Evolutionary conservation across 1,139 yeast species (phyloP).

Genomic region (Kodamaea fungicola): DNA sequence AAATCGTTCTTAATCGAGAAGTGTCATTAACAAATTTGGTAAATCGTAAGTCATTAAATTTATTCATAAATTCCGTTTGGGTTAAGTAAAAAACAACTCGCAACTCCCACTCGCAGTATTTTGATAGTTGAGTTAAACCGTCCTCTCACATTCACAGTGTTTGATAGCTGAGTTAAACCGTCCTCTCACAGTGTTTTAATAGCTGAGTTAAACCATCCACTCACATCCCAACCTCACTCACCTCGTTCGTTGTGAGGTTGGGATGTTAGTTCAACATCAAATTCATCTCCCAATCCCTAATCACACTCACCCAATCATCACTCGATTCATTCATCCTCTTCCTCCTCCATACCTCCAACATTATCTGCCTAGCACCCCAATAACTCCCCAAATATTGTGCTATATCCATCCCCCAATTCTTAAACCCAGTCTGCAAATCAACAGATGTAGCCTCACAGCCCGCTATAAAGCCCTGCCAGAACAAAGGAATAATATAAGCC

Average conservation of each 20-base stretch:
- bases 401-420: constrained; percentile 77
- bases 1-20: too few relatives aligned
- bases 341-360: constrained; percentile 85
- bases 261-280: constrained; percentile 56
- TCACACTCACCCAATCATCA: constrained; percentile 76
- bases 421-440: constrained; percentile 62
- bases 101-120: too few relatives aligned
- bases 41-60: too few relatives aligned
- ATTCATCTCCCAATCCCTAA: constrained; percentile 82
- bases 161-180: too few relatives aligned
- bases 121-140: too few relatives aligned
- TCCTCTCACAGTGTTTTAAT: too few relatives aligned
- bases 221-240: too few relatives aligned
- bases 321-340: constrained; percentile 54
- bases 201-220: too few relatives aligned
- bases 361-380: constrained; percentile 81
- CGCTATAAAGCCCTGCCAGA: constrained; percentile 89
- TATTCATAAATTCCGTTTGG: too few relatives aligned
- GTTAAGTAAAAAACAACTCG: too few relatives aligned
- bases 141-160: too few relatives aligned
- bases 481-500: constrained; percentile 67
- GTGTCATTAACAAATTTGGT: too few relatives aligned
- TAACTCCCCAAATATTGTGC: constrained; percentile 77
- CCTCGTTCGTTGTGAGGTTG: neutral
- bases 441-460: constrained; percentile 74